A percentile compares a stretch with the other conserved stretches of the same genome.
These are phyloP conservation scores for Pholiota conissans DNA, from an alignment of 768 basidiomycete species.

Conservation along the genomic window DNA sequence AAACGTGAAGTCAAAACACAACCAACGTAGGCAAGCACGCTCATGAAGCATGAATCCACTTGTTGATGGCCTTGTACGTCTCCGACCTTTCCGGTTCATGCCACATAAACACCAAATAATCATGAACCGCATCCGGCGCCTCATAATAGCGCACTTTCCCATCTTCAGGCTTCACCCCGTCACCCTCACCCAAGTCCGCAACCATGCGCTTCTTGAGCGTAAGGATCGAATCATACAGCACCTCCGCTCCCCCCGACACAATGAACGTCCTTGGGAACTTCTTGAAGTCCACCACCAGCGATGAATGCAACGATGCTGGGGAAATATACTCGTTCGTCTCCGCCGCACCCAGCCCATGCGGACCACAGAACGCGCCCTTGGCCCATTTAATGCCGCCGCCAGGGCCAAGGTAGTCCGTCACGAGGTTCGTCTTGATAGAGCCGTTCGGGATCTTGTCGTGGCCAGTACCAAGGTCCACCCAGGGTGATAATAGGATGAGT, in stretches of 20 bases:
- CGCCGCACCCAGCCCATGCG: slow-evolving; percentile 46
- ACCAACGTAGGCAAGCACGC: too few relatives aligned
- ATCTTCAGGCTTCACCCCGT: slow-evolving; percentile 34
- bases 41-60: slow-evolving; percentile 38
- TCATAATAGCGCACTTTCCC: slow-evolving; percentile 49
- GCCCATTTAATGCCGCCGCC: slow-evolving; percentile 27
- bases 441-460: slow-evolving; percentile 35
- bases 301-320: slow-evolving; percentile 47
- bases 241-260: slow-evolving; percentile 55
- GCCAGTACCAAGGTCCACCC: slow-evolving; percentile 48
- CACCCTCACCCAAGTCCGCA: slow-evolving; percentile 48
- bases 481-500: slow-evolving; percentile 57
- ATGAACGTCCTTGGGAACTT: slow-evolving; percentile 66
- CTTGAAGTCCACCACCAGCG: slow-evolving; percentile 40
- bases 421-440: slow-evolving; percentile 32
- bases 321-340: slow-evolving; percentile 56
- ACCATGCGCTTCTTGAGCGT: slow-evolving; percentile 49
- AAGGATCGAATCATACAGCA: slow-evolving; percentile 51
- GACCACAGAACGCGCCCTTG: slow-evolving; percentile 44
- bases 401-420: slow-evolving; percentile 38
- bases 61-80: slow-evolving; percentile 46
- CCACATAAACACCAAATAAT: slow-evolving; percentile 49
- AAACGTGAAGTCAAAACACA: too few relatives aligned
- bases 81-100: slow-evolving; percentile 54
- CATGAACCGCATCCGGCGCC: slow-evolving; percentile 52